Evolutionary conservation across 495 filamentous ascomycete genomes (phyloP).

Genomic region (Talaromyces proteolyticus): DNA sequence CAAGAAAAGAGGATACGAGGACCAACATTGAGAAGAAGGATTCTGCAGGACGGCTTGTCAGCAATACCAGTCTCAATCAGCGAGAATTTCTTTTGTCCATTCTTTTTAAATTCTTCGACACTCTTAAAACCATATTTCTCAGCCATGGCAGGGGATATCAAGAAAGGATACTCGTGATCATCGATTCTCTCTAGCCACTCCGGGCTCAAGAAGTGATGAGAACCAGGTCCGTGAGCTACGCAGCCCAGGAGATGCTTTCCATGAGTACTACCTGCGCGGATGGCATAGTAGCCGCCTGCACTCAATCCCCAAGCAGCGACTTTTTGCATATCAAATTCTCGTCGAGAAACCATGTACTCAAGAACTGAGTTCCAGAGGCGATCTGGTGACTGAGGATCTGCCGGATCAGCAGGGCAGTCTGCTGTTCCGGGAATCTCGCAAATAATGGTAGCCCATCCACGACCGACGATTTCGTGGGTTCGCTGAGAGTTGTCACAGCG

Average conservation of each 20-base stretch:
- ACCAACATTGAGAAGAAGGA: constrained; percentile 64
- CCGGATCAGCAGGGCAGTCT: constrained; percentile 63
- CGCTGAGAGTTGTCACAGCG: constrained; percentile 71
- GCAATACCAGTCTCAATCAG: constrained; percentile 65
- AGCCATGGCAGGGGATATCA: constrained; percentile 58
- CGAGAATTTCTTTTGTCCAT: constrained; percentile 65
- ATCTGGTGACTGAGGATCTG: constrained; percentile 45
- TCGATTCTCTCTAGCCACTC: constrained; percentile 64
- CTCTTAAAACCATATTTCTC: constrained; percentile 64
- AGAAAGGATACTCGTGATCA: constrained; percentile 74
- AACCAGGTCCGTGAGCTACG: constrained; percentile 68
- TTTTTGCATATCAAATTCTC: constrained; percentile 53
- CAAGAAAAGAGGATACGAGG: neutral
- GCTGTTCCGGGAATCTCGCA: constrained; percentile 78
- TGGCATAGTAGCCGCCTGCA: constrained; percentile 72
- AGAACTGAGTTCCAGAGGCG: constrained; percentile 52
- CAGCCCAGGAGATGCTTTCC: constrained; percentile 47
- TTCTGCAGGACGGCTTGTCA: constrained; percentile 52
- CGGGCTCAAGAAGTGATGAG: constrained; percentile 60
- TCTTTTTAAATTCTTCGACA: constrained; percentile 52
- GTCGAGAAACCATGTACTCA: constrained; percentile 55
- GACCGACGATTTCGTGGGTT: constrained; percentile 56
- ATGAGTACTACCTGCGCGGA: constrained; percentile 69
- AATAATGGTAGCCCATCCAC: constrained; percentile 55
- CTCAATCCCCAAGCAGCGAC: constrained; percentile 70